Percentiles rank a stretch among this genome's conserved stretches.
phyloP scores from a whole-genome alignment of 345 rosid species.

The Streptanthus diversifolius region DNA sequence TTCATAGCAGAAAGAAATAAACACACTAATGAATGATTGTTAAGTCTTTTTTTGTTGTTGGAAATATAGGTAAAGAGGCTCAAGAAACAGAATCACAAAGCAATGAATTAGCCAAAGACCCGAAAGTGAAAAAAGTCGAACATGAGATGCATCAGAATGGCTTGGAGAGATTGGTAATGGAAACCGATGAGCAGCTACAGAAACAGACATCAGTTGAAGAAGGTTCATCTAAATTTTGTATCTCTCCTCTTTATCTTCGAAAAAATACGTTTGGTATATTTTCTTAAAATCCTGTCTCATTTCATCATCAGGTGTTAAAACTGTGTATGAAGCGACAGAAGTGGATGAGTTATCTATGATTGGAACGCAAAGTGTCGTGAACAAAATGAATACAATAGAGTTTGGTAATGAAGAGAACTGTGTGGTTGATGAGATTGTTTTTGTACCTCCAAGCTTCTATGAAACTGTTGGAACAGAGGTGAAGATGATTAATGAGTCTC shows the following conservation, averaged over 20 bases:
- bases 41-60: not conserved
- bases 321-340: not conserved
- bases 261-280: not conserved
- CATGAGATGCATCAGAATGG: not conserved
- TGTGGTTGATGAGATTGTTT: constrained; percentile 10
- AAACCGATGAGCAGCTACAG: constrained; percentile 20
- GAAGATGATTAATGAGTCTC: constrained; percentile 1
- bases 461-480: not conserved
- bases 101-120: not conserved
- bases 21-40: not conserved
- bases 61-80: not conserved
- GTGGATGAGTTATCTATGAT: not conserved
- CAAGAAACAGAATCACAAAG: constrained; percentile 10
- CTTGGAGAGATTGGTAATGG: not conserved
- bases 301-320: constrained; percentile 6
- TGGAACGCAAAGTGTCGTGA: constrained; percentile 8
- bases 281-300: not conserved
- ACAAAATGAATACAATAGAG: not conserved
- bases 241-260: not conserved
- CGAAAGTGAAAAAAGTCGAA: not conserved
- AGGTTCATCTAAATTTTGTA: constrained; percentile 7
- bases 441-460: not conserved
- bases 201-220: constrained; percentile 1
- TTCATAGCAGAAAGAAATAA: not conserved
- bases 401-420: not conserved